These are phyloP conservation scores for Geosiphon pyriformis DNA, from an alignment of 192 early-diverging fungal species.

Conservation along the genomic window DNA sequence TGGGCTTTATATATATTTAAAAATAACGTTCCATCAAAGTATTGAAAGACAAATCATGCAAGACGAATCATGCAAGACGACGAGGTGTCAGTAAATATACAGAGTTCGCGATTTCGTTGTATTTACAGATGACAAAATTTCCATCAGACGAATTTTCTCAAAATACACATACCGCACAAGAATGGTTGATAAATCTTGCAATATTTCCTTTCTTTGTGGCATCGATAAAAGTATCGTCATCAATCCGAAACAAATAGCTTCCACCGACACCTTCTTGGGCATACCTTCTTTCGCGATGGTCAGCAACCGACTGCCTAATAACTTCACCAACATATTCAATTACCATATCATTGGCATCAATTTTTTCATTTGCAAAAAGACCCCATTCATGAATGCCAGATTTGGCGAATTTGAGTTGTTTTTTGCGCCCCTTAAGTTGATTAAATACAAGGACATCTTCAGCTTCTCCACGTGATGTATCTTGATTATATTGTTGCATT, in stretches of 20 bases:
- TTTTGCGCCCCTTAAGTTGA: constrained; percentile 87
- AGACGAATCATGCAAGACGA: not conserved
- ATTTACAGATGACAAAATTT: no score
- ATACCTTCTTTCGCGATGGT: constrained; percentile 90
- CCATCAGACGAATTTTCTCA: no score
- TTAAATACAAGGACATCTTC: constrained; percentile 85
- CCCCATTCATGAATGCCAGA: constrained; percentile 99
- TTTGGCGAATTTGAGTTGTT: constrained; percentile 85
- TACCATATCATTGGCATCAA: constrained; percentile 90
- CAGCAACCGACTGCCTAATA: constrained; percentile 91
- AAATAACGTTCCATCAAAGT: not conserved
- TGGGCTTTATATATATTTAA: constrained; percentile 60
- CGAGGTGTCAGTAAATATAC: not conserved
- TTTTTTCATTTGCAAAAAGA: constrained; percentile 91
- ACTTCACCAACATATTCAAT: constrained; percentile 99
- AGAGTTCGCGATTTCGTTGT: no score
- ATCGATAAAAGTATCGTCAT: constrained; percentile 93
- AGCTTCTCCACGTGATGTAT: constrained; percentile 31
- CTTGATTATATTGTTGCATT: constrained; percentile 53
- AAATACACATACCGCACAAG: constrained; percentile 78
- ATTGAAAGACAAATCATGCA: not conserved
- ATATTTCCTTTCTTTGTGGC: constrained; percentile 97
- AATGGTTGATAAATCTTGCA: constrained; percentile 98
- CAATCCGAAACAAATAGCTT: constrained; percentile 94
- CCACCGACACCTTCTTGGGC: constrained; percentile 90